Evolutionary conservation across 2,329 filamentous ascomycete species (phyloP), one percentile per base, ranked within the genome.

Genomic region (Anisogramma anomala): DNA sequence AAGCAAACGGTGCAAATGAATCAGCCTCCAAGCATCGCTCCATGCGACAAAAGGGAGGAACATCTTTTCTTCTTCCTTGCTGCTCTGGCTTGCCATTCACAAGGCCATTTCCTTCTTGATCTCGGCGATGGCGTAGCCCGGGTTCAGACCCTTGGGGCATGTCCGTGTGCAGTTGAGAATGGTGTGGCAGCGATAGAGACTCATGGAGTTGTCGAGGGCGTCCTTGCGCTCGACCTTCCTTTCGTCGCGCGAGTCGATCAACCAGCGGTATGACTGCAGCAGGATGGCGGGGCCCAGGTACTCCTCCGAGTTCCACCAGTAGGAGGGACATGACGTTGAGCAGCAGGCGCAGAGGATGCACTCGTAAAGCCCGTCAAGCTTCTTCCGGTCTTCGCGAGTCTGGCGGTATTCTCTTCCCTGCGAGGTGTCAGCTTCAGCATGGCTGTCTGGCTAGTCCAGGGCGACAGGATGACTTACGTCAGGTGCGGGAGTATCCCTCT

Each of bases 251-350:
- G 85, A 93, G 64, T 98, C 91, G 58, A 81, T 83, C 52, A 98
- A 74, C 91, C 91, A 98, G 60, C 89, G 80, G 79, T 96, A 98
- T 7, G 87, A 94, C 69, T 98, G 91, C 52, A 98, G 79, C 39
- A 98, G 82, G 47, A 98, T 85, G 52, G 91, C 91, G 46, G 91
- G 91, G 49, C 91, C 91, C 37, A 98, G 84, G 71, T 98, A 98
- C 66, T 96, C 88, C 68, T 96, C 88, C 54, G 82, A 80, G 73
- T 98, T 98, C 91, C 91, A 98, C 91, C 91, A 98, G 75, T 98
- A 98, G 14, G 87, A 95, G n/a, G 91, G 91, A 74, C 91, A 98
- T 34, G 89, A 94, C 17, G 91, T 98, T 52, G 84, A 91, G 79
- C 91, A 98, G 80, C 91, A 98, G 55, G 89, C 89, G 73, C 91